These are phyloP conservation scores for Sutorius australiensis DNA, from an alignment of 768 basidiomycete species.

Conservation along the genomic window DNA sequence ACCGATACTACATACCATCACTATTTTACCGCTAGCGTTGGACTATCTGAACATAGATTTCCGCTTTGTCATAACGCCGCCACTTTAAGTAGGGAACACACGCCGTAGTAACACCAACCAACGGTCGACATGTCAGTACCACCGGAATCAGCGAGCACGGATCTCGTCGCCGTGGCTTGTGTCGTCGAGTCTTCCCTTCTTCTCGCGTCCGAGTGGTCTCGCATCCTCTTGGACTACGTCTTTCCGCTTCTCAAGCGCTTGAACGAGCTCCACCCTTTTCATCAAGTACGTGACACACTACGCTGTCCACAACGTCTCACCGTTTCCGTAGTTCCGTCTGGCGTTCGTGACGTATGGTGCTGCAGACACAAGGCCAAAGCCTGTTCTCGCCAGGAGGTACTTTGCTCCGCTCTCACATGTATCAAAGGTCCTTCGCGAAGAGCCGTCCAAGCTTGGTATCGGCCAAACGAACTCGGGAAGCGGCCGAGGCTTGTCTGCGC, in stretches of 20 bases:
- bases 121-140: too few species aligned
- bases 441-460: conserved; percentile 50
- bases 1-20: conserved; percentile 17
- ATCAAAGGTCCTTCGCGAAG: conserved; percentile 43
- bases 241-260: conserved; percentile 50
- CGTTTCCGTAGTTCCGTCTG: conserved; percentile 35
- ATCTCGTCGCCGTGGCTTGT: conserved; percentile 48
- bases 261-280: conserved; percentile 37
- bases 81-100: not conserved
- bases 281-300: conserved; percentile 32
- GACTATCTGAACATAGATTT: conserved; percentile 10
- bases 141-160: conserved; percentile 16
- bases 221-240: conserved; percentile 46
- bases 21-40: conserved; percentile 10
- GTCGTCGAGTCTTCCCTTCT: conserved; percentile 60
- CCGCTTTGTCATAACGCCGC: not conserved
- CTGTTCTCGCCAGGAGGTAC: conserved; percentile 54
- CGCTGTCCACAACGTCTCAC: not conserved
- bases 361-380: conserved; percentile 50
- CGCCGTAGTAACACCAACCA: too few species aligned
- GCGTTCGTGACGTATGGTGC: conserved; percentile 64
- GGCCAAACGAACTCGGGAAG: conserved; percentile 52
- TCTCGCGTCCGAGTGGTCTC: conserved; percentile 51
- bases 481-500: conserved; percentile 55
- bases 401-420: conserved; percentile 45